Conservation (phyloP, 2,329 filamentous ascomycete genomes). For the Fusarium sp. region DNA sequence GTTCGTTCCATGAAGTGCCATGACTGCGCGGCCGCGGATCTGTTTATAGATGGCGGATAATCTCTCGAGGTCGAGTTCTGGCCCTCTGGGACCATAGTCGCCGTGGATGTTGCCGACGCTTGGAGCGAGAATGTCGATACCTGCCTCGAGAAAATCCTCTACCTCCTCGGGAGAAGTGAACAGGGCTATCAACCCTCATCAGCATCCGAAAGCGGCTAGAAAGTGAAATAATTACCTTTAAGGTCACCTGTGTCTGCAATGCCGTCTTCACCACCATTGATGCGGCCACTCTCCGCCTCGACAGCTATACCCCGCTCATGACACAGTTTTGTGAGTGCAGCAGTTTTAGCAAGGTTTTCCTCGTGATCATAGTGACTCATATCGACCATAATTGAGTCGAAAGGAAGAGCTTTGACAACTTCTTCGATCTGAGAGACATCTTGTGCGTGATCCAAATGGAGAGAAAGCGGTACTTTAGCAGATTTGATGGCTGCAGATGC, state of each 20-base stretch:
- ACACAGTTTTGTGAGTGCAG: background rate
- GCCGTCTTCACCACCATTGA: slow-evolving; percentile 71
- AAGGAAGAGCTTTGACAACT: background rate
- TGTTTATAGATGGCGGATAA: slow-evolving; percentile 51
- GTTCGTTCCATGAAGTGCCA: slow-evolving; percentile 68
- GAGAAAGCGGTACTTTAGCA: slow-evolving; percentile 45
- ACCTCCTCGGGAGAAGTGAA: slow-evolving; percentile 77
- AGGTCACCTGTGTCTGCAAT: slow-evolving; percentile 68
- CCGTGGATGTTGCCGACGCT: slow-evolving; percentile 83
- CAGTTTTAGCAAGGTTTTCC: slow-evolving; percentile 7
- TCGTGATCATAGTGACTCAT: slow-evolving; percentile 16
- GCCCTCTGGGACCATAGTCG: slow-evolving; percentile 74
- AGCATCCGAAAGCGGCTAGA: background rate
- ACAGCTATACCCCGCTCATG: slow-evolving; percentile 14
- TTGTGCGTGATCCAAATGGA: slow-evolving; percentile 49
- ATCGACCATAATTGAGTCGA: slow-evolving; percentile 17
- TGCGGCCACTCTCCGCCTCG: slow-evolving; percentile 36
- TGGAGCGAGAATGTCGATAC: slow-evolving; percentile 79
- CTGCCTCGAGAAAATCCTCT: slow-evolving; percentile 75
- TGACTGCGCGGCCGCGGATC: slow-evolving; percentile 53
- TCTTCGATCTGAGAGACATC: slow-evolving; percentile 1
- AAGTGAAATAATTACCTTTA: slow-evolving; percentile 49
- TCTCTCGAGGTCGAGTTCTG: slow-evolving; percentile 64
- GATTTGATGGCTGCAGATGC: slow-evolving; percentile 59
- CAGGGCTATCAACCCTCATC: background rate